These are phyloP conservation scores for Cystobasidium slooffiae DNA, from an alignment of 1,284 basidiomycete genomes.

Conservation along the genomic window DNA sequence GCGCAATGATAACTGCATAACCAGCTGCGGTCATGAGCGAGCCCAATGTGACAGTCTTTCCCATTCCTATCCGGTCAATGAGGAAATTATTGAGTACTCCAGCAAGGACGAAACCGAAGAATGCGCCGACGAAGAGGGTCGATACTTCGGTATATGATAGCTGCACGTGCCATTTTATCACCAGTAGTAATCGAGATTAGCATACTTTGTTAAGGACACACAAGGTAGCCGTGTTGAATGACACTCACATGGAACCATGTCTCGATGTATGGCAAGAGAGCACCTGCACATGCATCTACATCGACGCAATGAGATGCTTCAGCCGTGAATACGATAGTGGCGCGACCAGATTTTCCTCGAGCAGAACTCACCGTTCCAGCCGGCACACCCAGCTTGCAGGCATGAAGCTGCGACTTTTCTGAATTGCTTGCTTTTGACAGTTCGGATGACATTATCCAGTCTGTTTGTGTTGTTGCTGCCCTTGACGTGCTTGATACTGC, in stretches of 20 bases:
- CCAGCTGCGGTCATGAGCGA: slow-evolving; percentile 33
- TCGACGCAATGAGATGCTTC: neutral
- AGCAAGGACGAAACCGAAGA: slow-evolving; percentile 41
- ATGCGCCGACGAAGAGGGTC: slow-evolving; percentile 44
- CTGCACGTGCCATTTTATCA: slow-evolving; percentile 1
- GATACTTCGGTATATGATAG: slow-evolving; percentile 42
- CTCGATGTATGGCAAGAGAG: slow-evolving; percentile 42
- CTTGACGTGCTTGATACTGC: neutral
- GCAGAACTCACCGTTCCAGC: slow-evolving; percentile 35
- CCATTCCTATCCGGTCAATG: slow-evolving; percentile 42
- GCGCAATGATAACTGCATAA: slow-evolving; percentile 42
- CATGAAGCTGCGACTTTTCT: slow-evolving; percentile 36
- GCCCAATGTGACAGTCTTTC: slow-evolving; percentile 29
- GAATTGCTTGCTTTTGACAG: slow-evolving; percentile 14
- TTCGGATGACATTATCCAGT: slow-evolving; percentile 4
- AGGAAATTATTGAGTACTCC: slow-evolving; percentile 40
- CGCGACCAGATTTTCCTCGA: neutral
- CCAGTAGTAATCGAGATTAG: neutral
- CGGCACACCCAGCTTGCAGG: slow-evolving; percentile 22
- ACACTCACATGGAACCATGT: slow-evolving; percentile 35
- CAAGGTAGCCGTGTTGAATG: neutral
- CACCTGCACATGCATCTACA: slow-evolving; percentile 34
- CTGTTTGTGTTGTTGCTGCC: neutral
- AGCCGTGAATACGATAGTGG: neutral
- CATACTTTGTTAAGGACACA: too few relatives aligned